Conservation (phyloP, 2,329 filamentous ascomycete genomes). For the Arthrobotrys megalospora region DNA sequence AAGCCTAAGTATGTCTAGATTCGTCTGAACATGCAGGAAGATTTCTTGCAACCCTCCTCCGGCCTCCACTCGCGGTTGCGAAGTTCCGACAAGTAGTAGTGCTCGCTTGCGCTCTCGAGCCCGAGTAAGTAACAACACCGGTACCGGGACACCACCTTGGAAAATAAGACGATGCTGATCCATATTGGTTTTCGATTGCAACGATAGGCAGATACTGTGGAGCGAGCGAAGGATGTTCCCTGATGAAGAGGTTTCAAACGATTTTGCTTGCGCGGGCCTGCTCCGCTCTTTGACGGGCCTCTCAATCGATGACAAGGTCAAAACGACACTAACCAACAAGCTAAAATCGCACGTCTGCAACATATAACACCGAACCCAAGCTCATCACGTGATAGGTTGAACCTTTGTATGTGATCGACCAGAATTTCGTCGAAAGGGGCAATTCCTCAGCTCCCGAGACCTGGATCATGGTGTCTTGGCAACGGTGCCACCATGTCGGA, state of each 20-base stretch:
- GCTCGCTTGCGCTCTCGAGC: too few species aligned
- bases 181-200: neutral
- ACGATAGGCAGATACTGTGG: neutral
- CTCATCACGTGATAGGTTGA: neutral
- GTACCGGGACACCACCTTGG: neutral
- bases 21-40: too few species aligned
- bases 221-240: neutral
- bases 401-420: neutral
- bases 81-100: too few species aligned
- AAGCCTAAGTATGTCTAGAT: too few species aligned
- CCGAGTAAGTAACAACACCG: neutral
- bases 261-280: neutral
- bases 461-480: slow-evolving; percentile 7
- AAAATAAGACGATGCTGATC: neutral
- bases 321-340: neutral
- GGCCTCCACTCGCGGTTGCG: too few species aligned
- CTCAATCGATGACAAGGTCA: neutral
- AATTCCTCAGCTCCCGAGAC: neutral
- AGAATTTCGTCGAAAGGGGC: neutral
- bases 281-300: neutral
- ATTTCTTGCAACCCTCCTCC: too few species aligned
- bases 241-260: neutral
- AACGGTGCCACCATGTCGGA: neutral
- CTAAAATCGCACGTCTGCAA: neutral
- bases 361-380: neutral